Base-by-base conservation (phyloP, 441 rosid genomes). In the Corymbia calophylla region DNA sequence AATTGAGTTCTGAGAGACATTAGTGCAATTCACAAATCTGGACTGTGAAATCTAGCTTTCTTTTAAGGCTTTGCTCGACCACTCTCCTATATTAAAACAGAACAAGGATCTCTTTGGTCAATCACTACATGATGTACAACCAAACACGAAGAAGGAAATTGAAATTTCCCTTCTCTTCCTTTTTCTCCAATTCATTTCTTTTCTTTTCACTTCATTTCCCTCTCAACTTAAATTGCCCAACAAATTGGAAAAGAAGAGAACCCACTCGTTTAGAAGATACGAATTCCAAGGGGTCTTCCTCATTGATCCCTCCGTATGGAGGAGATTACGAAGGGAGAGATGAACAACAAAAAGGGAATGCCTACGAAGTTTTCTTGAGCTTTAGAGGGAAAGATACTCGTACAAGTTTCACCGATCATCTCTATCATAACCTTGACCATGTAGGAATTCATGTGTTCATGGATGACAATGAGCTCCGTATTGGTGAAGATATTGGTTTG, bases 261-360 rank as follows among this genome's bases (percentile, higher is more conserved):
- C 70, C 31, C 31, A 60, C 31, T 3, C 66, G 8, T 60, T 11
- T n/a, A 60, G 3, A 60, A 60, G 66, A 60, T 60, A 11, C 66
- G 16, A 11, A 11, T 27, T 60, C 31, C 16, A 5, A 9, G 66
- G 66, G 15, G 7, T 27, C 66, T 11, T 60, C 66, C 66, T 60
- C 66, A 11, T 60, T 2, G 31, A 27, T 27, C n/a, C 66, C 31
- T 60, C 3, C 0, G 16, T 0, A 60, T 60, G 66, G 0, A 27
- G 66, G 66, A 60, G 66, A 60, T 60, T 25, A 60, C n/a, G 5
- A 1, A 60, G 16, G 64, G 6, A 27, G 66, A 60, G 66, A 60
- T 3, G 2, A 11, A 60, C 66, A 11, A 11, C 66, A 11, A 7
- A 60, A 60, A 60, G 3, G 66, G 66, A 25, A 60, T 2, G 16